Base-by-base conservation (phyloP, 2,329 filamentous ascomycete genomes). In the Exophiala viscosa region DNA sequence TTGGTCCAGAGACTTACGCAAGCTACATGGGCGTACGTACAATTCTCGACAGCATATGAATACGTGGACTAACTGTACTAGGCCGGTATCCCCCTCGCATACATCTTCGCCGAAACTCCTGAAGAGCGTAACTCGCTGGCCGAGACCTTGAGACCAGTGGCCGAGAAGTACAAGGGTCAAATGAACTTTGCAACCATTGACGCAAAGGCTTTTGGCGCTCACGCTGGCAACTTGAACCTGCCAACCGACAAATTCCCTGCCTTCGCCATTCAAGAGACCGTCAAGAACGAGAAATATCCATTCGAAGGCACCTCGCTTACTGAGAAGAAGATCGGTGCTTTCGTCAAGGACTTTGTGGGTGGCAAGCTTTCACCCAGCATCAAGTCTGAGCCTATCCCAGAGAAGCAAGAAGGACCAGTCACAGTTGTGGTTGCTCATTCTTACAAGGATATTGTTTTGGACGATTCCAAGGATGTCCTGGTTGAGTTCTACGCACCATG, bases 161-260 rank as follows among this genome's bases (percentile, higher is more conserved):
- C 93, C 57, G 82, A 95, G 78, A 87, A 92, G 78, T 84, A 90
- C 81, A 92, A 91, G 77, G 92, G 93, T 74, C 85, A 84, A 72
- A 83, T 99, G 79, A 97, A 95, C 86, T 95, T 99, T 71, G 93
- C 91, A 62, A 96, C 90, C 67, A 97, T 99, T 66, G 93, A 99
- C 69, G 91, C 93, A 63, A 89, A 88, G 79, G 74, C 87, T 56
- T 99, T 95, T 69, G 93, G 93, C 70, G 90, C 92, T 64, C 93
- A 99, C 76, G 91, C 90, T 64, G 84, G 83, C 67, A 99, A 99
- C 84, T 83, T 99, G 64, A 99, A 99, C 84, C 88, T 99, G 60
- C 90, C 95, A 76, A 82, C 88, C 58, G 88, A 92, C 78, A 87
- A 90, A 74, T 99, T 95, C 86, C 93, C 93, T 57, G 86, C 92